Evolutionary conservation across 768 basidiomycete species (phyloP), one percentile per base, ranked within the genome.

Genomic region (Termitomyces titanicus): DNA sequence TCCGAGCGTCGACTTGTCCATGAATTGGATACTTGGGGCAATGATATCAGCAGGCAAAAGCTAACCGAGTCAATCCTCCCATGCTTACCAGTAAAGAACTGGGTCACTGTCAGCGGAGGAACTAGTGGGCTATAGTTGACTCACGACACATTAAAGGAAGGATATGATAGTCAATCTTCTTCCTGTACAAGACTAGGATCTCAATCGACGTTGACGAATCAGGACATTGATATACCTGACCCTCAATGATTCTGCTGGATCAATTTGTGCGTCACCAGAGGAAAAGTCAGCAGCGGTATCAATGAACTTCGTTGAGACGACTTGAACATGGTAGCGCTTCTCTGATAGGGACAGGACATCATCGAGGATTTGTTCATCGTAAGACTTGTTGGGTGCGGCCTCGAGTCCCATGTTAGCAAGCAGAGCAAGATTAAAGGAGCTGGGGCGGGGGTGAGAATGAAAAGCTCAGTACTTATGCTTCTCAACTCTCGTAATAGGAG

Each of bases 1-100:
- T 1, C 85, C 86, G 5, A 89, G 71, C 0, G 86, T 89, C 0
- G 81, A 84, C 69, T 88, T 88, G 60, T 88, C 86, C 83, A 88
- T 88, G 57, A 83, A 88, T 64, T 88, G 86, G n/a, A 88, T 77
- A 79, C 86, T 84, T 54, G 61, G 56, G 39, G 35, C 10, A 39
- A 24, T 31, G 42, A 35, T 34, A 22, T 47, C 4, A 27, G 12
- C 3, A 18, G 15, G 6, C 22, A 20, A 17, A 7, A 9, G 12
- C 35, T 24, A 8, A 13, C 12, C 17, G 13, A 8, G 18, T 17
- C 15, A 11, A 15, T 42, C 22, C 12, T 38, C 12, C 35, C 20
- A 7, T n/a, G 51, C 72, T 31, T 63, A 83, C 81, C 76, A 83
- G 60, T 83, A 85, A 34, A 85, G 75, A 25, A 74, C 84, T 84